A percentile compares a stretch with the other conserved stretches of the same genome.
Conservation (phyloP, 2,329 filamentous ascomycete genomes). For the Exophiala oligosperma region DNA sequence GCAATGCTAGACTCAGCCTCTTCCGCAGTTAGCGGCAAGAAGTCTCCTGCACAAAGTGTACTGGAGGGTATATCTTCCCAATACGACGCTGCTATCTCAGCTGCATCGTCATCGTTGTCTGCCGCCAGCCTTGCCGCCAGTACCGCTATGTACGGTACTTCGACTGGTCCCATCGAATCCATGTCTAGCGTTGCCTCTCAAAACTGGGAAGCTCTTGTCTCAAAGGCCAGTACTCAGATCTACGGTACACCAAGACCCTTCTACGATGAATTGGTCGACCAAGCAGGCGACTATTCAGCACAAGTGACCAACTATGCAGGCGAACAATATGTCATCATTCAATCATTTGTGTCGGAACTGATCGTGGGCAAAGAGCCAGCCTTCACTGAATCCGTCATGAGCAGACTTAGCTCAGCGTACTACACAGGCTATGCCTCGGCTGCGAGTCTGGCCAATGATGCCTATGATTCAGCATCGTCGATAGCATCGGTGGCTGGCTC, state of each 20-base stretch:
- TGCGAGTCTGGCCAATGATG: slow-evolving; percentile 54
- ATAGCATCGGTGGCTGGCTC: slow-evolving; percentile 33
- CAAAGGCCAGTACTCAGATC: slow-evolving; percentile 66
- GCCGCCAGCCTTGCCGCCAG: slow-evolving; percentile 42
- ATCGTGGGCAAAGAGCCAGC: slow-evolving; percentile 74
- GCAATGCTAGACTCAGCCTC: slow-evolving; percentile 42
- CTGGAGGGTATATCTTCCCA: slow-evolving; percentile 46
- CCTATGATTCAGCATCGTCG: slow-evolving; percentile 41
- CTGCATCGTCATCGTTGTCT: slow-evolving; percentile 44
- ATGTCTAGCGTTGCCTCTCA: slow-evolving; percentile 57
- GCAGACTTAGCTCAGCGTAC: slow-evolving; percentile 69
- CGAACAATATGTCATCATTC: slow-evolving; percentile 68
- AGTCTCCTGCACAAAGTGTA: slow-evolving; percentile 41
- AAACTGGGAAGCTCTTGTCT: slow-evolving; percentile 65
- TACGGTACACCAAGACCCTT: slow-evolving; percentile 64
- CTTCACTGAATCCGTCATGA: slow-evolving; percentile 79
- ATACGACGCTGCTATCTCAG: slow-evolving; percentile 46
- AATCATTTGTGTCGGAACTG: slow-evolving; percentile 73
- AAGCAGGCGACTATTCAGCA: slow-evolving; percentile 50
- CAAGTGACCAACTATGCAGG: slow-evolving; percentile 62
- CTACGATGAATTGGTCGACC: slow-evolving; percentile 19
- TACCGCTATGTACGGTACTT: slow-evolving; percentile 46
- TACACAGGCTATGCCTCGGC: slow-evolving; percentile 59
- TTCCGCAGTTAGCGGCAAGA: slow-evolving; percentile 35
- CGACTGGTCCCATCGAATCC: slow-evolving; percentile 45